These are phyloP conservation scores for Clonostachys chloroleuca DNA, from an alignment of 2,329 filamentous ascomycete species.

Conservation along the genomic window DNA sequence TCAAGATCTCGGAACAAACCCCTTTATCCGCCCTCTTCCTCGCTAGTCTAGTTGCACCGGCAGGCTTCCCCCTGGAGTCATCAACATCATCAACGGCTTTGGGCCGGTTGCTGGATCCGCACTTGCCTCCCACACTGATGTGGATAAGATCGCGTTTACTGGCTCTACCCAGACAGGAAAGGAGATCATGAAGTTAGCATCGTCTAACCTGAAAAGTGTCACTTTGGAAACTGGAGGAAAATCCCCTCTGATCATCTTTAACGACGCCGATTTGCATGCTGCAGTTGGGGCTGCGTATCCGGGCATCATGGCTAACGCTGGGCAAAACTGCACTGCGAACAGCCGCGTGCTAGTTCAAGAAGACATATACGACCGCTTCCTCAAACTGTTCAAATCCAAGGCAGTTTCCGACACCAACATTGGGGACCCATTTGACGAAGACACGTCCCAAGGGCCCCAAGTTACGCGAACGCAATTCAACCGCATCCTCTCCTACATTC, in stretches of 20 bases:
- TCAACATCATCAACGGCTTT: slow-evolving; percentile 66
- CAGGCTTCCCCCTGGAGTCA: slow-evolving; percentile 67
- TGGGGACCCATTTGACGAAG: slow-evolving; percentile 49
- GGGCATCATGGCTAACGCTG: slow-evolving; percentile 7
- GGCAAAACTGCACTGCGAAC: slow-evolving; percentile 6
- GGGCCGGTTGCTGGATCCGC: slow-evolving; percentile 61
- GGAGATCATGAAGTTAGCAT: slow-evolving; percentile 63
- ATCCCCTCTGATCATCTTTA: slow-evolving; percentile 51
- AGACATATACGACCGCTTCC: slow-evolving; percentile 1
- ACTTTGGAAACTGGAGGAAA: slow-evolving; percentile 57
- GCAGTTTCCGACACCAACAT: slow-evolving; percentile 46
- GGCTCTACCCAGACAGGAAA: slow-evolving; percentile 63
- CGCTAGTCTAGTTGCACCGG: slow-evolving; percentile 59
- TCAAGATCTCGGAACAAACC: slow-evolving; percentile 59
- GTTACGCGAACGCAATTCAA: slow-evolving; percentile 33
- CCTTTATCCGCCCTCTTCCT: slow-evolving; percentile 56
- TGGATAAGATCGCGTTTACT: slow-evolving; percentile 72
- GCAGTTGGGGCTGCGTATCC: slow-evolving; percentile 44
- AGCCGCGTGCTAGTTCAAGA: slow-evolving; percentile 2
- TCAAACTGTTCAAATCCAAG: slow-evolving; percentile 41
- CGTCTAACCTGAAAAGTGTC: slow-evolving; percentile 49
- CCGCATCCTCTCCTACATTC: slow-evolving; percentile 15
- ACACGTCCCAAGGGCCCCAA: slow-evolving; percentile 49
- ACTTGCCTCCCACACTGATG: slow-evolving; percentile 55
- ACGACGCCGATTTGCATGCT: slow-evolving; percentile 56